Percentiles rank a stretch among this genome's conserved stretches.
Evolutionary conservation across 2,329 filamentous ascomycete species (phyloP).

Genomic region (Fusarium subtropicale): DNA sequence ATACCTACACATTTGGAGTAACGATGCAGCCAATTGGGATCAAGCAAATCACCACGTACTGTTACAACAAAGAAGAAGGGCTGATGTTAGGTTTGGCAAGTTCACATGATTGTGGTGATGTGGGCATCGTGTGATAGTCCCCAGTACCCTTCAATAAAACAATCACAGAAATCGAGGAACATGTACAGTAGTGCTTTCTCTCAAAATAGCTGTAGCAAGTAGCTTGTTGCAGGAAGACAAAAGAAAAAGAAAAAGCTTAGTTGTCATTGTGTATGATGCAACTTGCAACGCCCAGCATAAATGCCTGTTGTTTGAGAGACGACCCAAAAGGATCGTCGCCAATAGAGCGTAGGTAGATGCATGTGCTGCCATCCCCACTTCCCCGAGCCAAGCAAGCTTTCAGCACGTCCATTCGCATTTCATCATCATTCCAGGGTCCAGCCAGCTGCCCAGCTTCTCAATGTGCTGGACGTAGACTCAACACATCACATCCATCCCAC

Average conservation of each 20-base stretch:
- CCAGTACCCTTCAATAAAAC: not conserved
- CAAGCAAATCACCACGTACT: conserved; percentile 10
- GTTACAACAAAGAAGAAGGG: not conserved
- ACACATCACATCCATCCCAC: conserved; percentile 27
- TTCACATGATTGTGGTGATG: conserved; percentile 20
- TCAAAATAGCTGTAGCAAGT: not conserved
- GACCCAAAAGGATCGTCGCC: not conserved
- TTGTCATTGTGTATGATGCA: conserved; percentile 1
- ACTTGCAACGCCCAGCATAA: not conserved
- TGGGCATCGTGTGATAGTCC: conserved; percentile 6
- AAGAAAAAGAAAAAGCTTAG: not conserved
- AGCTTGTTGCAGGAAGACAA: not conserved
- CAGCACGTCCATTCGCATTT: conserved; percentile 32
- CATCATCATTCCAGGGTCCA: conserved; percentile 37
- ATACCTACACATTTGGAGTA: not conserved
- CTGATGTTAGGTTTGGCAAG: not conserved
- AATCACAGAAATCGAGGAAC: not conserved
- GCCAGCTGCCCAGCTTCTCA: conserved; percentile 2
- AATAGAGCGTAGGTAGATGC: not conserved
- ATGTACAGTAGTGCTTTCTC: not conserved
- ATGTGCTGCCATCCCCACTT: conserved; percentile 32
- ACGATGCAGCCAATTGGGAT: conserved; percentile 11
- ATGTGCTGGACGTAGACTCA: not conserved
- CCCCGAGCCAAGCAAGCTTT: conserved; percentile 39
- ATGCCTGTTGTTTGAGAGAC: not conserved